Percentiles rank a stretch among this genome's conserved stretches.
Conservation (phyloP, 2,329 filamentous ascomycete species). For the Dryadomyces quercus-mongolicae region DNA sequence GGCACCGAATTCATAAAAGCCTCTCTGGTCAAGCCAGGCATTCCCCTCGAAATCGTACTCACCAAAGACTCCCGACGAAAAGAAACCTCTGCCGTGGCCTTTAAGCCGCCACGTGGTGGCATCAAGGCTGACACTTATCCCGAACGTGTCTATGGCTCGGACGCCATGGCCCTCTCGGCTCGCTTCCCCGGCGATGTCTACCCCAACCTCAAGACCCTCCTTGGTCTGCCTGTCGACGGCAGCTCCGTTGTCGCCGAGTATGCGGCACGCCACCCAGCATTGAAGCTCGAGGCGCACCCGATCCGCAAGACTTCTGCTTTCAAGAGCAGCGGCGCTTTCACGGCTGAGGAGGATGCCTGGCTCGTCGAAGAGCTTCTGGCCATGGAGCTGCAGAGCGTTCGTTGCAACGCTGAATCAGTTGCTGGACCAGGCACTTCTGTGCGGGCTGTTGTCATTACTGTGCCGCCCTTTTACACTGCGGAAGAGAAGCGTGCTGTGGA, state of each 20-base stretch:
- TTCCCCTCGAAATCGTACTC: slow-evolving; percentile 92
- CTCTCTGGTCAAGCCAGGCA: slow-evolving; percentile 87
- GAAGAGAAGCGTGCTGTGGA: slow-evolving; percentile 83
- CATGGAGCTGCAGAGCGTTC: slow-evolving; percentile 90
- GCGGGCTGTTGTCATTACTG: slow-evolving; percentile 74
- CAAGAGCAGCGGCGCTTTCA: slow-evolving; percentile 57
- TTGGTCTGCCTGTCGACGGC: slow-evolving; percentile 57
- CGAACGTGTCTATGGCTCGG: slow-evolving; percentile 82
- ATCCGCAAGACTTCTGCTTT: slow-evolving; percentile 64
- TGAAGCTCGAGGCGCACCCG: slow-evolving; percentile 52
- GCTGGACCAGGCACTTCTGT: slow-evolving; percentile 65
- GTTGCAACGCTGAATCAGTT: slow-evolving; percentile 72
- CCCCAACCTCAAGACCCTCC: slow-evolving; percentile 79
- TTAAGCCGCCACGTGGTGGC: slow-evolving; percentile 68
- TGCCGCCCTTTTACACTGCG: slow-evolving; percentile 79
- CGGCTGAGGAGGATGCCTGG: slow-evolving; percentile 50
- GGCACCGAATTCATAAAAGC: slow-evolving; percentile 97
- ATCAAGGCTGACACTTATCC: slow-evolving; percentile 58
- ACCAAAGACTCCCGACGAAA: slow-evolving; percentile 97
- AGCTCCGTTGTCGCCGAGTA: slow-evolving; percentile 57
- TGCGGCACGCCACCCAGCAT: slow-evolving; percentile 61
- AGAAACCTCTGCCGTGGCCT: slow-evolving; percentile 80
- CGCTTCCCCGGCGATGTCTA: slow-evolving; percentile 91
- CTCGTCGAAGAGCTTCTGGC: slow-evolving; percentile 87
- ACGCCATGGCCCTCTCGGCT: slow-evolving; percentile 76